Evolutionary conservation across 441 rosid genomes (phyloP).

Genomic region (Aleurites moluccanus): DNA sequence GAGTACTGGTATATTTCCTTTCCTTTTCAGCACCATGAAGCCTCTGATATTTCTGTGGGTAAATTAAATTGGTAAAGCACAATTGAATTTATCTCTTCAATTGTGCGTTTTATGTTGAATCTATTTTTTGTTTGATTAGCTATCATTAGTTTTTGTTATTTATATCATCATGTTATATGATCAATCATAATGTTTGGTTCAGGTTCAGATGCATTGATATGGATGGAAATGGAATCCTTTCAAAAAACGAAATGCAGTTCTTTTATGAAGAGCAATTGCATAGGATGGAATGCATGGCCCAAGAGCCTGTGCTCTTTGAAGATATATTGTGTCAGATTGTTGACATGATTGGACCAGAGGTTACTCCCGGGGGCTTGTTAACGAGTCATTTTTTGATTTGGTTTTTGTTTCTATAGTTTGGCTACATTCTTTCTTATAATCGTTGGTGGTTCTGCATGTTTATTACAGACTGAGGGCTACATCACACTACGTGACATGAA

Average conservation of each 20-base stretch:
- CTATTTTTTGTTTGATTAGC: neutral
- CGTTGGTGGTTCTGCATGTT: neutral
- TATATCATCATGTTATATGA: neutral
- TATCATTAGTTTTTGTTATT: slow-evolving; percentile 15
- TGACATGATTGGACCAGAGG: slow-evolving; percentile 90
- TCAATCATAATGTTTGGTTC: slow-evolving; percentile 8
- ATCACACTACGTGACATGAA: slow-evolving; percentile 68
- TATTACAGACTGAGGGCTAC: slow-evolving; percentile 57
- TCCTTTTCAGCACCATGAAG: neutral
- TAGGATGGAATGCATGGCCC: slow-evolving; percentile 98
- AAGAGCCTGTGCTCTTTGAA: slow-evolving; percentile 91
- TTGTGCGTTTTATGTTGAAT: neutral
- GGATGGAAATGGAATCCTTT: slow-evolving; percentile 84
- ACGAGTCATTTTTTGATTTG: neutral
- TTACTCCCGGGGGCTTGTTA: slow-evolving; percentile 23
- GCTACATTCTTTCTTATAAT: neutral
- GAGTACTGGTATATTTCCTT: slow-evolving; percentile 65
- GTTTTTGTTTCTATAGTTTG: neutral
- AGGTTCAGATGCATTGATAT: slow-evolving; percentile 95
- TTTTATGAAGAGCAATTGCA: slow-evolving; percentile 95
- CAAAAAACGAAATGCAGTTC: slow-evolving; percentile 84
- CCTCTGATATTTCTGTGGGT: neutral
- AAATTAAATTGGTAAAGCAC: neutral
- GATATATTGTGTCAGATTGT: slow-evolving; percentile 90
- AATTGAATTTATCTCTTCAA: neutral